Conservation (phyloP, 495 filamentous ascomycete genomes). For the Astrothelium subdiscretum region DNA sequence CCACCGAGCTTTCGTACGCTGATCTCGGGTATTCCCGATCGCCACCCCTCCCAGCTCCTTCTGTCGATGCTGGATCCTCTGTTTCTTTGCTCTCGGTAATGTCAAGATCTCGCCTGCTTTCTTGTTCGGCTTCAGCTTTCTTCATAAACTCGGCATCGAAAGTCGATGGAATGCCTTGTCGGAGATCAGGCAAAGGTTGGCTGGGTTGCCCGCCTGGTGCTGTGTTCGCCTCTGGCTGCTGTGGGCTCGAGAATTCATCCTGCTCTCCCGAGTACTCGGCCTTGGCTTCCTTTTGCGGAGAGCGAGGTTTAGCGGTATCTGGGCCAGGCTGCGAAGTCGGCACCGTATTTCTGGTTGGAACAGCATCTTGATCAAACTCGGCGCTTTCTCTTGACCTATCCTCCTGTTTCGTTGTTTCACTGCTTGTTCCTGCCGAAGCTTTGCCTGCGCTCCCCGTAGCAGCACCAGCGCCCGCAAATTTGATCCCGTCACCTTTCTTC, state of each 20-base stretch:
- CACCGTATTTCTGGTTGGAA: background rate
- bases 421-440: background rate
- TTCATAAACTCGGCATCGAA: conserved; percentile 54
- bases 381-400: background rate
- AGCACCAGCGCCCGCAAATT: conserved; percentile 10
- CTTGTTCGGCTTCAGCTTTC: background rate
- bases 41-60: conserved; percentile 30
- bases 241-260: conserved; percentile 5
- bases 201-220: conserved; percentile 28
- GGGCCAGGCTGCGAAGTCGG: conserved; percentile 1
- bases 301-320: background rate
- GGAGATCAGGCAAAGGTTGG: conserved; percentile 70
- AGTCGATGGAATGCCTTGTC: conserved; percentile 83
- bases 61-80: conserved; percentile 4
- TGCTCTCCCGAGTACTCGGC: background rate
- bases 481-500: conserved; percentile 16
- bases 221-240: conserved; percentile 16
- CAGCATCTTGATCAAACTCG: background rate
- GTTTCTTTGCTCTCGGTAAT: conserved; percentile 19
- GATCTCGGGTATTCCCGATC: conserved; percentile 55
- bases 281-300: background rate
- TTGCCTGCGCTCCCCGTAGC: background rate
- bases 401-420: background rate
- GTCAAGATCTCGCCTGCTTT: conserved; percentile 8
- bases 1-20: conserved; percentile 81